A percentile compares a stretch with the other conserved stretches of the same genome.
These are phyloP conservation scores for Cyphellophora europaea DNA, from an alignment of 2,329 filamentous ascomycete genomes.

Conservation along the genomic window DNA sequence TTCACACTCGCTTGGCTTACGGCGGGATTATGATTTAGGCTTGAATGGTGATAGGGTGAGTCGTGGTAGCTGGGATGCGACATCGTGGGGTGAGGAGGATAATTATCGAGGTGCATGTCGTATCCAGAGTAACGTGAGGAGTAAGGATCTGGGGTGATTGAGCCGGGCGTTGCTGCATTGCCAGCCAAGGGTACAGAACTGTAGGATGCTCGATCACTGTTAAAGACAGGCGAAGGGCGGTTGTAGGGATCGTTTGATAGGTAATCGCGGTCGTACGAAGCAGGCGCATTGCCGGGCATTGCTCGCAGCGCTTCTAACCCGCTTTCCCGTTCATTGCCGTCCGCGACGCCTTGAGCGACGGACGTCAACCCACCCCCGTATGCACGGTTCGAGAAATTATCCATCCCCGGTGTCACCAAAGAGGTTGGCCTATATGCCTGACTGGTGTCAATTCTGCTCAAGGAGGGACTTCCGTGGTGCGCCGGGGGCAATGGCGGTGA, in stretches of 20 bases:
- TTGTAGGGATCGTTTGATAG: slow-evolving; percentile 2
- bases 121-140: slow-evolving; percentile 31
- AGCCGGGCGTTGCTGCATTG: slow-evolving; percentile 17
- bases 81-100: slow-evolving; percentile 23
- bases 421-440: slow-evolving; percentile 7
- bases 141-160: slow-evolving; percentile 22
- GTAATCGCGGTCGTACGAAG: slow-evolving; percentile 8
- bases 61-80: slow-evolving; percentile 44
- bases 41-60: slow-evolving; percentile 55
- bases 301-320: slow-evolving; percentile 8
- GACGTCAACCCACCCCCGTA: slow-evolving; percentile 7
- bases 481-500: slow-evolving; percentile 21
- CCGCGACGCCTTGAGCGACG: slow-evolving; percentile 7
- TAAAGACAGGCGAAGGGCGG: slow-evolving; percentile 6
- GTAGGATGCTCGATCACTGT: slow-evolving; percentile 12
- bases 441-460: slow-evolving; percentile 14
- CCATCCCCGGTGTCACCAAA: slow-evolving; percentile 10
- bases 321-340: slow-evolving; percentile 8
- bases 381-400: slow-evolving; percentile 7
- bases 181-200: slow-evolving; percentile 17
- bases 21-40: slow-evolving; percentile 36
- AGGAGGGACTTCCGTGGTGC: slow-evolving; percentile 21
- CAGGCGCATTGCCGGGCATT: slow-evolving; percentile 5
- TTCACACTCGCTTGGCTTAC: slow-evolving; percentile 43
- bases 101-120: slow-evolving; percentile 41